Evolutionary conservation across 2,329 filamentous ascomycete species (phyloP).

Genomic region (Blastomyces percursus): DNA sequence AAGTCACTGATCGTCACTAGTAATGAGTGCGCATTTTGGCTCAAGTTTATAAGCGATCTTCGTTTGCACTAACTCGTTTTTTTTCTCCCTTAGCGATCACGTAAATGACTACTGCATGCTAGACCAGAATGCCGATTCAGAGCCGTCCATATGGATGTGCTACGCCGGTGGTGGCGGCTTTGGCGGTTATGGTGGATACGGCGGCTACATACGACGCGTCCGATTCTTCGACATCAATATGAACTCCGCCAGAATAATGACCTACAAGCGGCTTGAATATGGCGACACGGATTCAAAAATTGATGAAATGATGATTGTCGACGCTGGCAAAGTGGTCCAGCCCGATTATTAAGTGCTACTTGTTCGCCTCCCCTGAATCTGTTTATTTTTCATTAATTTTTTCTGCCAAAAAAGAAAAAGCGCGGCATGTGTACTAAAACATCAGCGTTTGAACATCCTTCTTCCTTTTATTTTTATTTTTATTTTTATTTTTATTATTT

Average conservation of each 20-base stretch:
- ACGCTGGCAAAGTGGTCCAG: conserved; percentile 44
- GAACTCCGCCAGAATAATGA: conserved; percentile 76
- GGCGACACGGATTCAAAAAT: conserved; percentile 43
- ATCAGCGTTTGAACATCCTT: conserved; percentile 1
- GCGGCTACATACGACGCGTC: conserved; percentile 69
- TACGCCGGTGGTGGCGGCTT: conserved; percentile 88
- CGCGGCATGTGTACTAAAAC: conserved; percentile 1
- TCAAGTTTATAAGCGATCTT: neutral
- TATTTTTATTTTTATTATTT: neutral
- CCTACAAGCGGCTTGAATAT: conserved; percentile 81
- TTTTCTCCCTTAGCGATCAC: conserved; percentile 54
- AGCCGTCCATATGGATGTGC: conserved; percentile 87
- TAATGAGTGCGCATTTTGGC: neutral
- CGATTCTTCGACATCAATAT: conserved; percentile 89
- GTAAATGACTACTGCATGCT: conserved; percentile 94
- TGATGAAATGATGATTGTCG: conserved; percentile 52
- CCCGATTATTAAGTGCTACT: conserved; percentile 7
- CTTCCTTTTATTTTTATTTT: neutral
- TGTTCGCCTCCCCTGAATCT: neutral
- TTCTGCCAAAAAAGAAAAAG: neutral
- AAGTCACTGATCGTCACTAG: conserved; percentile 31
- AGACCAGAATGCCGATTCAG: conserved; percentile 42
- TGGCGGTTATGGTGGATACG: conserved; percentile 88
- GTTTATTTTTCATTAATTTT: neutral
- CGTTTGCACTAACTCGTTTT: neutral